Evolutionary conservation across 306 rosid genomes (phyloP), one percentile per base, ranked within the genome.

Genomic region (Castanea sativa): DNA sequence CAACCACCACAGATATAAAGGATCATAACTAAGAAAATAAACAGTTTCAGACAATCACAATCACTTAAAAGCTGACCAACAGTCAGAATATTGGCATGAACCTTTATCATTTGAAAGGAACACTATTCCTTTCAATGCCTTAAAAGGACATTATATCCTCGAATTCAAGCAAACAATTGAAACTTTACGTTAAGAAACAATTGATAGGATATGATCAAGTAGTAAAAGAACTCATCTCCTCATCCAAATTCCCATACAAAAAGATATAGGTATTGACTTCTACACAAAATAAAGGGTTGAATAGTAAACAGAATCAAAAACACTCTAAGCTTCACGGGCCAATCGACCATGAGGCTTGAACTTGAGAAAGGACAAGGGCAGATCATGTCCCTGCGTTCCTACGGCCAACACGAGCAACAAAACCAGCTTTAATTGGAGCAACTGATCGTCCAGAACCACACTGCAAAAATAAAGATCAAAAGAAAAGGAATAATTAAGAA

Each of bases 341-440:
- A 59, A 57, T 80, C 77, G 7, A 61, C 32, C 6, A 75, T 29
- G 38, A 30, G 74, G 21, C 4, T 32, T 64, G 57, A 63, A 56
- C 45, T 41, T 27, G 72, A 18, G 53, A 77, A 65, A 72, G 25
- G 27, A 19, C 23, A 25, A 29, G 57, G 38, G 6, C 32, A 71
- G 59, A 74, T 92, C 82, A 92, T 65, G 99, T 68, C 45, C 97
- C 97, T 0, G 97, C 79, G 0, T 81, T 95, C 82, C 98, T 89
- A 53, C 99, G 89, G 55, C 98, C 98, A 87, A 95, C 98, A 69
- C 97, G 99, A 85, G 99, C 99, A 78, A 89, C 92, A 76, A 92
- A 95, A 77, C 99, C 99, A 80, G 97, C 97, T 82, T 95, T 95
- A 82, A 95, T 93, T 13, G 91, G 98, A 82, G 97, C 96, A 78